phyloP scores from a whole-genome alignment of 208 protist species.

The Strigomonas culicis region DNA sequence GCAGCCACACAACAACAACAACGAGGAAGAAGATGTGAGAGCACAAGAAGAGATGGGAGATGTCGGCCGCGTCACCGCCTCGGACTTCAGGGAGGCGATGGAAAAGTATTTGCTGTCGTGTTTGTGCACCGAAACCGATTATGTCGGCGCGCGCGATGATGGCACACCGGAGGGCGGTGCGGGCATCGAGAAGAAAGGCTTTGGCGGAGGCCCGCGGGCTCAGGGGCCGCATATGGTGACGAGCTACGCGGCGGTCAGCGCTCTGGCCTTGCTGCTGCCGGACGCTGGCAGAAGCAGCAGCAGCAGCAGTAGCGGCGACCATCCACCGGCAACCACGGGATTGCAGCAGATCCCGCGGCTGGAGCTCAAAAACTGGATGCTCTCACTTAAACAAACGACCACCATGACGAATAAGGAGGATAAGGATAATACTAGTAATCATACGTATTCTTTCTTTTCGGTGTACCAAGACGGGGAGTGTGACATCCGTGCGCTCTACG shows the following conservation, averaged over 20 bases:
- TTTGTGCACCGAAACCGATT: not conserved
- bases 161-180: not conserved
- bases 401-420: slow-evolving; percentile 18
- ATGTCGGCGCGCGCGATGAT: not conserved
- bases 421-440: not conserved
- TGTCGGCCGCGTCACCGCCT: no score
- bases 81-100: not conserved
- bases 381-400: slow-evolving; percentile 49
- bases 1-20: no score
- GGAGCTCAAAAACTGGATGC: slow-evolving; percentile 83
- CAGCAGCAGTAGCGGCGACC: not conserved
- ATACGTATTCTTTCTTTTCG: slow-evolving; percentile 75
- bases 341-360: slow-evolving; percentile 38
- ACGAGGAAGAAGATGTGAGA: no score
- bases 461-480: slow-evolving; percentile 84
- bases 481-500: slow-evolving; percentile 89
- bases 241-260: slow-evolving; percentile 79
- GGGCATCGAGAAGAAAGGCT: slow-evolving; percentile 39
- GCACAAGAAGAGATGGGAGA: no score
- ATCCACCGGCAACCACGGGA: not conserved
- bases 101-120: slow-evolving; percentile 10
- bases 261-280: slow-evolving; percentile 61
- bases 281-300: slow-evolving; percentile 10
- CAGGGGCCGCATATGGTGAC: slow-evolving; percentile 81
- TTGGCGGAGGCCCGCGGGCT: slow-evolving; percentile 65